phyloP scores from a whole-genome alignment of 306 rosid species.

The Benincasa hispida region DNA sequence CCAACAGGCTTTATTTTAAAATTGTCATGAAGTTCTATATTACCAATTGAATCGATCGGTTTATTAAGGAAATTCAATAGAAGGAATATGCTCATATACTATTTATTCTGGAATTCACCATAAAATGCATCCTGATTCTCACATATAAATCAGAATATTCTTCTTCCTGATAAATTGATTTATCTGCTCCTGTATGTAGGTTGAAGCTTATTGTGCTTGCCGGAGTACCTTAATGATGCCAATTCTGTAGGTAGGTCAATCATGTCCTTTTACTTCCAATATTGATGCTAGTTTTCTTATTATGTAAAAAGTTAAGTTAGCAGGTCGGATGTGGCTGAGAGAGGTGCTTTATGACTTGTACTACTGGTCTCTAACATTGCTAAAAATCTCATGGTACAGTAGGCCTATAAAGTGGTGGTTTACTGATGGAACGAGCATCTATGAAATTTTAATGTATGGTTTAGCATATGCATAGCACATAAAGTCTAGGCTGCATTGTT shows the following conservation, averaged over 20 bases:
- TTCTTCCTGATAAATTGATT: not conserved
- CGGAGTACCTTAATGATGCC: conserved; percentile 25
- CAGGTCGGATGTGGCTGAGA: not conserved
- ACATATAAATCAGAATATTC: not conserved
- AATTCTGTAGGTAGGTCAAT: conserved; percentile 30
- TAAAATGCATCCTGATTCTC: not conserved
- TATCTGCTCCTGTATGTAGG: conserved; percentile 12
- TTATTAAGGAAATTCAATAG: not conserved
- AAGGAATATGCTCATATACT: not conserved
- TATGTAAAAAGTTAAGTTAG: not conserved
- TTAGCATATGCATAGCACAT: not conserved
- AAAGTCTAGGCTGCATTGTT: not conserved
- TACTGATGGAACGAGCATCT: not conserved
- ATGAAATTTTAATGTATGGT: not conserved
- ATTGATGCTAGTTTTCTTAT: not conserved
- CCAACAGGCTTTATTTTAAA: not conserved
- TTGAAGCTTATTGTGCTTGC: conserved; percentile 34
- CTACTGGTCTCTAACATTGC: not conserved
- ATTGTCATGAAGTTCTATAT: not conserved
- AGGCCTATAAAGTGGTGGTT: not conserved
- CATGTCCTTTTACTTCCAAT: conserved; percentile 9
- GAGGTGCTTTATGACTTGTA: not conserved
- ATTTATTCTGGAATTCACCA: not conserved
- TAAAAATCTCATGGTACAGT: not conserved
- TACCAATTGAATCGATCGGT: not conserved